Evolutionary conservation across 371 early-diverging fungal species (phyloP).

Genomic region (Vairimorpha ceranae): DNA sequence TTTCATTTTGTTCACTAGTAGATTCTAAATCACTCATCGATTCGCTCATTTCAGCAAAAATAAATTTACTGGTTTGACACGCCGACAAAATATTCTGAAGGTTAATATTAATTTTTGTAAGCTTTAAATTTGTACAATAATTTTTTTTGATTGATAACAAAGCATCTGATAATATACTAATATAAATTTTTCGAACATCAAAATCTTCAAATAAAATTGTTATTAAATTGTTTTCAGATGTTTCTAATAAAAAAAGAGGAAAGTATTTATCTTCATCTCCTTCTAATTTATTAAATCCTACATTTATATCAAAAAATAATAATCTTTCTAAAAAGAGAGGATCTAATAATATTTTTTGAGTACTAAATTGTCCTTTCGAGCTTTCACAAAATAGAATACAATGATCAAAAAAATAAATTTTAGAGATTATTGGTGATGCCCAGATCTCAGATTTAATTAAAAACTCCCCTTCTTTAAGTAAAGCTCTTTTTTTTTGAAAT

Average conservation of each 20-base stretch:
- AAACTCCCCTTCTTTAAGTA: constrained; percentile 38
- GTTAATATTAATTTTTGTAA: neutral
- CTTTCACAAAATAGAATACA: constrained; percentile 41
- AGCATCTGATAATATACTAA: neutral
- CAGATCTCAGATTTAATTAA: constrained; percentile 28
- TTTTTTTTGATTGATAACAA: neutral
- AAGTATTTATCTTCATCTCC: neutral
- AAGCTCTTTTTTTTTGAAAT: constrained; percentile 28
- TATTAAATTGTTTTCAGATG: neutral
- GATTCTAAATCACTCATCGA: neutral
- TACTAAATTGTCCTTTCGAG: constrained; percentile 1
- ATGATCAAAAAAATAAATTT: constrained; percentile 48
- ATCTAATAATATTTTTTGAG: constrained; percentile 21
- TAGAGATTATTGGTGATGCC: constrained; percentile 1
- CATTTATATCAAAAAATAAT: constrained; percentile 1
- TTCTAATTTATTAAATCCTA: constrained; percentile 26
- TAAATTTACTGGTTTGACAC: neutral
- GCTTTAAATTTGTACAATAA: neutral
- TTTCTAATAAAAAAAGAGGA: constrained; percentile 33
- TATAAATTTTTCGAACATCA: constrained; percentile 25
- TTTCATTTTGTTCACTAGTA: neutral
- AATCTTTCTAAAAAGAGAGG: constrained; percentile 34
- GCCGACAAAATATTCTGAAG: neutral
- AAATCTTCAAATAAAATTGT: constrained; percentile 46
- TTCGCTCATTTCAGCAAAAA: neutral